These are phyloP conservation scores for Lachancea dasiensis DNA, from an alignment of 805 yeast genomes.

Conservation along the genomic window DNA sequence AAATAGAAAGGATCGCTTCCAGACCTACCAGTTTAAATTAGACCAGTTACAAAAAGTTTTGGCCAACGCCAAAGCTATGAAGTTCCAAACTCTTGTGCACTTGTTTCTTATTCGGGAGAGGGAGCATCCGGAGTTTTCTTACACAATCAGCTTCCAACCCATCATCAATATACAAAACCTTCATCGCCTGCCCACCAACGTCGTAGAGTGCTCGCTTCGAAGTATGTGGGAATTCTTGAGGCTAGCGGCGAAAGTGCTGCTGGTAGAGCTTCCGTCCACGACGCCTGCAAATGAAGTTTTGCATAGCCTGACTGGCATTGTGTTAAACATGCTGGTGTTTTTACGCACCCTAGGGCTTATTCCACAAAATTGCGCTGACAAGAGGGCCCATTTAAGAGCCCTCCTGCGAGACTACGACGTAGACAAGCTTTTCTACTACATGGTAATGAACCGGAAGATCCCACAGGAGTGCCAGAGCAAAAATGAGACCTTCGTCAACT, in stretches of 20 bases:
- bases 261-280: conserved; percentile 14
- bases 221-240: conserved; percentile 21
- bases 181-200: conserved; percentile 16
- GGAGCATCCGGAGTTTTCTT: conserved; percentile 21
- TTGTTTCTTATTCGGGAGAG: conserved; percentile 22
- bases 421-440: conserved; percentile 25
- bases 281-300: conserved; percentile 10
- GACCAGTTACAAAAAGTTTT: conserved; percentile 16
- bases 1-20: conserved; percentile 1
- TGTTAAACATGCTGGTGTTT: conserved; percentile 16
- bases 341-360: conserved; percentile 14
- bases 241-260: conserved; percentile 13
- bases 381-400: conserved; percentile 6
- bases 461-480: background rate
- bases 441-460: conserved; percentile 7
- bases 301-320: conserved; percentile 16
- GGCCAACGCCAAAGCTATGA: conserved; percentile 9
- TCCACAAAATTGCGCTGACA: conserved; percentile 9
- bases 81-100: conserved; percentile 14
- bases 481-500: conserved; percentile 1
- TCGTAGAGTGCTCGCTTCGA: conserved; percentile 18
- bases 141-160: conserved; percentile 23
- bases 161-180: conserved; percentile 22
- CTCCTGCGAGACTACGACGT: conserved; percentile 24
- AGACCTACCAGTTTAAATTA: conserved; percentile 10